Evolutionary conservation across 805 yeast genomes (phyloP).

Genomic region (Yarrowia sp.): DNA sequence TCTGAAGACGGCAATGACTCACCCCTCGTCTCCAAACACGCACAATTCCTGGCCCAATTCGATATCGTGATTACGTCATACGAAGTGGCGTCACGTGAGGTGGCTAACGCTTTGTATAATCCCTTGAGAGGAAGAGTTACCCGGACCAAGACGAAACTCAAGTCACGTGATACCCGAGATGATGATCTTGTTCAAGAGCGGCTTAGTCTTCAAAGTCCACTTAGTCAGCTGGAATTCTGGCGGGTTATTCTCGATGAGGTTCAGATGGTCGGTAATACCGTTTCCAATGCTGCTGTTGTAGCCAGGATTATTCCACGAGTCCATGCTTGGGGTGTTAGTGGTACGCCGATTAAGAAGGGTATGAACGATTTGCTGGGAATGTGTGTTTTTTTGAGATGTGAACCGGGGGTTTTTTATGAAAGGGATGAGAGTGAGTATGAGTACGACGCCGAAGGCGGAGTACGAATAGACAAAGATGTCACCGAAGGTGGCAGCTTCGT

Average conservation of each 20-base stretch:
- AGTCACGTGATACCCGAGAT: slow-evolving; percentile 42
- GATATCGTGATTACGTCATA: slow-evolving; percentile 86
- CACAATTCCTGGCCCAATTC: slow-evolving; percentile 53
- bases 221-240: slow-evolving; percentile 82
- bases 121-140: slow-evolving; percentile 40
- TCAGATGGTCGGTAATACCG: slow-evolving; percentile 79
- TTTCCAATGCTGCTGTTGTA: slow-evolving; percentile 74
- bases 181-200: slow-evolving; percentile 28
- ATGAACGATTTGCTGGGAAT: slow-evolving; percentile 69
- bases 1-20: not conserved
- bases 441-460: no score
- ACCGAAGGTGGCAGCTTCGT: no score
- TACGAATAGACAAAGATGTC: no score
- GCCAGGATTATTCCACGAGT: slow-evolving; percentile 76
- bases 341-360: slow-evolving; percentile 78
- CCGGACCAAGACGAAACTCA: not conserved
- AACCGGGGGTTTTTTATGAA: slow-evolving; percentile 45
- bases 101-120: slow-evolving; percentile 74
- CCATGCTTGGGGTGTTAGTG: slow-evolving; percentile 97
- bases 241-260: slow-evolving; percentile 90
- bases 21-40: slow-evolving; percentile 38
- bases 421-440: not conserved
- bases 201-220: slow-evolving; percentile 53
- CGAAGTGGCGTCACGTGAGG: slow-evolving; percentile 63
- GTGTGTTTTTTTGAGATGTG: slow-evolving; percentile 59